Evolutionary conservation across 225 moss, liverwort and hornwort genomes (phyloP).

Genomic region (Marchantia paleacea): DNA sequence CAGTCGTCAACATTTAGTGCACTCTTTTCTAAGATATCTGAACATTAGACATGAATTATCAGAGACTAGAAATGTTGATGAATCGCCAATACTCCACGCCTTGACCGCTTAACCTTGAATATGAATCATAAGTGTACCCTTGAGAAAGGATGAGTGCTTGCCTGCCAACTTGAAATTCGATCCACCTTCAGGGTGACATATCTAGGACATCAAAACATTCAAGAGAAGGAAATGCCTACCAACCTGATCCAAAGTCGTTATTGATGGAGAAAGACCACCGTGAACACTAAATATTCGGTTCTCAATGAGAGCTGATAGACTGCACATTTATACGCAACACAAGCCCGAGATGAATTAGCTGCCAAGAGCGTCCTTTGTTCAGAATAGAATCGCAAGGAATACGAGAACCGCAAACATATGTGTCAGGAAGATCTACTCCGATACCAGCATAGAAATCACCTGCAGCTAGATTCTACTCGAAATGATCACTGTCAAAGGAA

Average conservation of each 20-base stretch:
- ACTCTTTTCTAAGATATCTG: background rate
- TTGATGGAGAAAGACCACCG: constrained; percentile 96
- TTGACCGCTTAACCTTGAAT: background rate
- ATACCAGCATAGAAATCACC: background rate
- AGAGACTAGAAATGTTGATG: background rate
- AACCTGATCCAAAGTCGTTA: constrained; percentile 99
- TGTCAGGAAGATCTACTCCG: background rate
- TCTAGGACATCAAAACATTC: background rate
- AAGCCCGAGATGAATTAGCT: background rate
- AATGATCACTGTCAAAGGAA: background rate
- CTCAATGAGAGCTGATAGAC: constrained; percentile 98
- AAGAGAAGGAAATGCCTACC: background rate
- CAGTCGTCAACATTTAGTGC: background rate
- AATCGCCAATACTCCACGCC: background rate
- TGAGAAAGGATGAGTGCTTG: background rate
- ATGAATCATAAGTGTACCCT: too few species aligned
- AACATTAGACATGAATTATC: background rate
- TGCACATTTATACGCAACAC: constrained; percentile 19
- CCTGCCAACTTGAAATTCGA: background rate
- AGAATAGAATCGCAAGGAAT: background rate
- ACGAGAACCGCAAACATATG: background rate
- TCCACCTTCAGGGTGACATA: too few species aligned
- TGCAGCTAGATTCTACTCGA: background rate
- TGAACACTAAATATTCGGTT: constrained; percentile 97
- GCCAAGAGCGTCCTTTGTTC: background rate